Evolutionary conservation across 805 yeast genomes (phyloP), one percentile per base, ranked within the genome.

Genomic region (Tanozyma kutaoensis): DNA sequence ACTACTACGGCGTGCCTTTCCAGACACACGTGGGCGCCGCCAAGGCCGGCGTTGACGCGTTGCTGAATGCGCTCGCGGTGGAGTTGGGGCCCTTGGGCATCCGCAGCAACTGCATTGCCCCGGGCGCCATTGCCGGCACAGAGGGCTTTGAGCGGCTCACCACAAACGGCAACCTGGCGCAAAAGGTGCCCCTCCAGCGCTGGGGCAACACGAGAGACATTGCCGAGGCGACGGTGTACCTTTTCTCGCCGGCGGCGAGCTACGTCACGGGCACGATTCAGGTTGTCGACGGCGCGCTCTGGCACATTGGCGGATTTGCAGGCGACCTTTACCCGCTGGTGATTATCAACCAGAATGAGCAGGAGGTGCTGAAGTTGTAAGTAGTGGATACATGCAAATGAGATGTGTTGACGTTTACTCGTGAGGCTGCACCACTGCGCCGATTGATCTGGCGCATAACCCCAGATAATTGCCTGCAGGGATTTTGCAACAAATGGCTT

Each of bases 1-100:
- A 88, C 52, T 81, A 80, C 50, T 69, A 72, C 40, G 96, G 96
- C 8, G 72, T 79, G 16, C 94, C 95, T 10, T 73, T 78, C 57
- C 96, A 88, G 53, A 43, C 73, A 5, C 96, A 88, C 43, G 95
- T 85, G 3, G 77, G 86, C 5, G 95, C 96, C 0, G 96, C 96
- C 3, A 88, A 88, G 53, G 95, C 96, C 1, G 97, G 95, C 15
- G 66, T 88, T 22, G 97, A 88, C 48, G 93, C 95, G 3, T 58
- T 86, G 20, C 72, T 82, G 15, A 74, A 77, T 36, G 76, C 85
- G 2, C 53, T 86, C 32, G 93, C 95, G 2, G 91, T 85, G 5
- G 97, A 86, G 52, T 61, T 82, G 29, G 96, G 96, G 1, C 94
- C 95, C 2, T 47, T 81, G 29, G 96, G 96, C 4, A 66, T 86